Percentiles rank a stretch among this genome's conserved stretches.
phyloP scores from a whole-genome alignment of 2,329 filamentous ascomycete genomes.

The Cladosporium colombiae region DNA sequence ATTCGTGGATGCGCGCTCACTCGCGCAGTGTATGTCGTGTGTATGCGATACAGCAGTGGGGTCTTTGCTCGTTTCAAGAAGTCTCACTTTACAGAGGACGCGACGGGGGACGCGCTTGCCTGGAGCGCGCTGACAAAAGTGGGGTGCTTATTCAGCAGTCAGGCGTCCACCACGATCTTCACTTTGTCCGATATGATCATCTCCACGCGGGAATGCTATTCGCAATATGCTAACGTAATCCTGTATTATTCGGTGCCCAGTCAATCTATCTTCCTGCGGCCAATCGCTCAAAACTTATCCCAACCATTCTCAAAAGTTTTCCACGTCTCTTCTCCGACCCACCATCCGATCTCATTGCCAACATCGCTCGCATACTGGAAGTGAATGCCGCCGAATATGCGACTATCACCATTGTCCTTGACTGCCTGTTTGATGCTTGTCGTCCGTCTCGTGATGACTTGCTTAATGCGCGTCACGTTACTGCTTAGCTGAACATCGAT shows the following conservation, averaged over 20 bases:
- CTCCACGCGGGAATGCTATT: neutral
- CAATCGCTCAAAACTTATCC: neutral
- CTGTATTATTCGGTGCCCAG: neutral
- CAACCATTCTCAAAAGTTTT: neutral
- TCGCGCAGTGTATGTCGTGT: neutral
- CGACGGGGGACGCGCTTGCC: neutral
- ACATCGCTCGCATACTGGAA: conserved; percentile 32
- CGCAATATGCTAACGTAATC: neutral
- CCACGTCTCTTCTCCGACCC: neutral
- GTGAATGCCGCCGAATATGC: conserved; percentile 36
- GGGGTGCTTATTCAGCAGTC: neutral
- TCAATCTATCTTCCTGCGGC: neutral
- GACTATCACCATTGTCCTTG: conserved; percentile 34
- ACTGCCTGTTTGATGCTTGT: conserved; percentile 33
- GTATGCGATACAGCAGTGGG: neutral
- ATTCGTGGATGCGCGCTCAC: neutral
- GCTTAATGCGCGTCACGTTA: conserved; percentile 32
- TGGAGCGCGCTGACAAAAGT: neutral
- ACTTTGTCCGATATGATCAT: neutral
- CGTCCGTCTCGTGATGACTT: conserved; percentile 29
- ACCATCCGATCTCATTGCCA: conserved; percentile 26
- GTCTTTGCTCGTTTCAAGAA: neutral
- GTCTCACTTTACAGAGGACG: conserved; percentile 2
- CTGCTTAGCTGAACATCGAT: conserved; percentile 30
- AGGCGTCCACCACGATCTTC: neutral